Base-by-base conservation (phyloP, 495 filamentous ascomycete species). In the Cryomyces minteri region DNA sequence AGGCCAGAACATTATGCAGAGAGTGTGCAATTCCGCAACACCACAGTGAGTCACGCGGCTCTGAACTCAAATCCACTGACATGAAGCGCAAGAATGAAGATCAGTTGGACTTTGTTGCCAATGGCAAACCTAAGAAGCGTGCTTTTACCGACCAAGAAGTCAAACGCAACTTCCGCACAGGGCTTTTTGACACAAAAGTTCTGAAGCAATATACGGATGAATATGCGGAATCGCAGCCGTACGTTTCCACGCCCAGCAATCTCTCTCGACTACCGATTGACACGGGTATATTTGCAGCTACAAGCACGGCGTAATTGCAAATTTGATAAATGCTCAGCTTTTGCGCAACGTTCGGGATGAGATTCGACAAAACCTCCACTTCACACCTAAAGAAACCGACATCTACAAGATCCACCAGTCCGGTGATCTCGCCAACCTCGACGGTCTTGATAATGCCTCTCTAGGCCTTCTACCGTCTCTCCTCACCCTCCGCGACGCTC, bases 371-470 rank as follows among this genome's bases (percentile, higher is more conserved):
- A 84, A 90, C 54, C 76, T 99, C 48, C 77, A 80, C 57, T 98
- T 98, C 66, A 94, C 90, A 41, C 88, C 87, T 51, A 99, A 99
- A 65, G 90, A 99, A 60, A 99, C 90, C 47, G 92, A 99, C 62
- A 96, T 99, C 64, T 99, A 99, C 70, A 94, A 90, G 62, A 95
- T 96, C 59, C 88, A 95, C 70, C 90, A 96, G 64, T 95, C 88
- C 31, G 90, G 90, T 45, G 90, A 99, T 58, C 71, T 99, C 12
- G 92, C 90, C 6, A 99, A 99, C 59, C 77, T 99, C 39, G 86
- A 94, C 62, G 90, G 90, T 4, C 70, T 99, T 5, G 83, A 92
- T 44, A 76, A 85, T 55, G 73, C 80, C 0, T 82, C 86, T 31
- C 68, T 94, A 39, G 73, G 77, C 32, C 81, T 80, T 44, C 68